Base-by-base conservation (phyloP, 2,329 filamentous ascomycete genomes). In the Fusarium sp. region DNA sequence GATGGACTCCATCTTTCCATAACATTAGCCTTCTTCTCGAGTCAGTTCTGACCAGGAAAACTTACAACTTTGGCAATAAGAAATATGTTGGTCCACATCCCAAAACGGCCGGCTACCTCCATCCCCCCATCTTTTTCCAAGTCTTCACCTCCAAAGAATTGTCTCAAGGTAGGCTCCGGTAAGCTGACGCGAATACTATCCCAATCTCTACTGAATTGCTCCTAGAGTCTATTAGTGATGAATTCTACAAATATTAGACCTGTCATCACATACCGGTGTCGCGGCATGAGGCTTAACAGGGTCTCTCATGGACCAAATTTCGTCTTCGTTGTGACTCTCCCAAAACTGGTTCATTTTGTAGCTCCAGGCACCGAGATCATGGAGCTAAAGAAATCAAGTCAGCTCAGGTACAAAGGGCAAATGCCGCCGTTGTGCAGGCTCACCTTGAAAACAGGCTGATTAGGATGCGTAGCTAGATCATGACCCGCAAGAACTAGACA, bases 41-140 rank as follows among this genome's bases (percentile, higher is more conserved):
- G 22, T 17, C 24, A 24, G 31, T 36, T 20, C 24, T 52, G n/a
- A 6, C 35, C 17, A 26, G 20, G 14, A 20, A n/a, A 22, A 74
- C 77, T 74, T 35, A 79, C 79, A 45, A 78, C 69, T 66, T 72
- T 77, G 10, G 64, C 79, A 26, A 79, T 74, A 36, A 78, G 63
- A 51, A 80, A 81, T 35, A 80, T 59, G 45, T 79, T 79, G 5
- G 79, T 79, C 79, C 79, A 81, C 13, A 60, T 65, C 4, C 79
- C 79, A 60, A 71, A 81, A 36, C 79, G 78, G 1, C 79, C 79
- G 4, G 78, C 79, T 45, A 79, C 66, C 11, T 31, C 17, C 28
- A 52, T 38, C 45, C 28, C 70, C 69, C 3, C 24, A 14, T 8
- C 0, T 14, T 17, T 68, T n/a, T 14, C 11, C 13, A 54, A 17